Conservation (phyloP, 1,284 basidiomycete species). For the Trametes versicolor region DNA sequence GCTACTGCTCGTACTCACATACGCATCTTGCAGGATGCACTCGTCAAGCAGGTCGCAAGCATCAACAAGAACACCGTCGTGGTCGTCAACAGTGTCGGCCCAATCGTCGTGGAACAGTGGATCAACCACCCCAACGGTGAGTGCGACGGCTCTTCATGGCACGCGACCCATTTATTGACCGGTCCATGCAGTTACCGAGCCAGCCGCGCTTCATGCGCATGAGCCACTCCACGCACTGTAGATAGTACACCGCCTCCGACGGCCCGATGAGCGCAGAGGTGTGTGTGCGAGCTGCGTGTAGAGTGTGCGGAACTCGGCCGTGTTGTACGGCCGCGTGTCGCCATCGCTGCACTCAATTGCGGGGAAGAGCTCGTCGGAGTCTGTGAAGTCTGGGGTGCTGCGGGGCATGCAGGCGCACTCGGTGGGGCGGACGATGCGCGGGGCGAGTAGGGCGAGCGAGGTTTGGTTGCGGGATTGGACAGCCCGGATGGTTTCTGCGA, state of each 20-base stretch:
- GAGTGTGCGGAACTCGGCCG: conserved; percentile 11
- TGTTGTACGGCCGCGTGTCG: conserved; percentile 40
- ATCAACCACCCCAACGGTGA: conserved; percentile 68
- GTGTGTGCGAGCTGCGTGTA: conserved; percentile 45
- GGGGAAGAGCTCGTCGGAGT: conserved; percentile 40
- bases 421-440: conserved; percentile 26
- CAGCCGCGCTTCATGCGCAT: conserved; percentile 31
- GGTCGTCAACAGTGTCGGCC: conserved; percentile 79
- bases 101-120: conserved; percentile 74
- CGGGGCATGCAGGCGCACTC: conserved; percentile 41
- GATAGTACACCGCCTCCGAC: conserved; percentile 24
- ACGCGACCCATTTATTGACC: not conserved
- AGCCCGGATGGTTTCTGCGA: conserved; percentile 50
- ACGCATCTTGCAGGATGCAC: conserved; percentile 54
- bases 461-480: conserved; percentile 48
- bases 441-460: conserved; percentile 40
- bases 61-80: conserved; percentile 77
- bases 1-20: not conserved
- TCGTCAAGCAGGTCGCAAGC: conserved; percentile 61
- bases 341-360: conserved; percentile 55
- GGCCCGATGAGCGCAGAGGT: conserved; percentile 46
- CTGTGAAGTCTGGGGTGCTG: conserved; percentile 16
- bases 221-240: conserved; percentile 31
- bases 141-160: conserved; percentile 26
- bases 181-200: conserved; percentile 55